Conservation (phyloP, 805 yeast species). For the Yueomyces sinensis region DNA sequence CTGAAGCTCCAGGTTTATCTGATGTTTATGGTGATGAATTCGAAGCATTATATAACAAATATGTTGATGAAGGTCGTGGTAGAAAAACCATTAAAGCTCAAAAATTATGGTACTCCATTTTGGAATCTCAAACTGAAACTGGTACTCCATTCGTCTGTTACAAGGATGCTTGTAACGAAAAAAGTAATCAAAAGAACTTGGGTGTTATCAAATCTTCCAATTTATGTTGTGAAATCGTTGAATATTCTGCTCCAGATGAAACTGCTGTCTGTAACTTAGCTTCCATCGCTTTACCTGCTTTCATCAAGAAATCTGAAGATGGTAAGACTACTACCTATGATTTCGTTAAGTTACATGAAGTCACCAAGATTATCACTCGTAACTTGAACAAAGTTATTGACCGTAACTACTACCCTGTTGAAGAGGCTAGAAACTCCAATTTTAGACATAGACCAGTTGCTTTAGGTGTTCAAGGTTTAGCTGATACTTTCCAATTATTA, state of each 20-base stretch:
- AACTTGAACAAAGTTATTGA: conserved; percentile 78
- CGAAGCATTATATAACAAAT: conserved; percentile 48
- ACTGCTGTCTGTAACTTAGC: conserved; percentile 92
- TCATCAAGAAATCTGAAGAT: conserved; percentile 35
- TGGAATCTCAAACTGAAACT: conserved; percentile 88
- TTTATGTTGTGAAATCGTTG: conserved; percentile 85
- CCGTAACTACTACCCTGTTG: conserved; percentile 69
- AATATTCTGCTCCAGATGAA: conserved; percentile 78
- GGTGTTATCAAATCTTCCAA: conserved; percentile 89
- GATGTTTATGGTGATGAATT: conserved; percentile 81
- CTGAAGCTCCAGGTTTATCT: conserved; percentile 69
- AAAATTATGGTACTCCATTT: conserved; percentile 73
- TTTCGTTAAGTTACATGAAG: conserved; percentile 58
- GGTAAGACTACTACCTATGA: conserved; percentile 40
- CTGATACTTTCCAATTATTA: conserved; percentile 73
- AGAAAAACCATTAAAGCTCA: conserved; percentile 62
- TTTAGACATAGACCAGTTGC: conserved; percentile 80
- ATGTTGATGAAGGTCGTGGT: conserved; percentile 51
- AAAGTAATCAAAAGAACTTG: conserved; percentile 80
- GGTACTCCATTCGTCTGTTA: conserved; percentile 90
- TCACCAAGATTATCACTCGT: conserved; percentile 59
- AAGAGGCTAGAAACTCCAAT: conserved; percentile 60
- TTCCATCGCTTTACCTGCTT: conserved; percentile 76
- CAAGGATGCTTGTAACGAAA: conserved; percentile 78
- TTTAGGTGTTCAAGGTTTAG: conserved; percentile 89